Conservation (phyloP, 2,329 filamentous ascomycete genomes). For the Fusarium sp. region DNA sequence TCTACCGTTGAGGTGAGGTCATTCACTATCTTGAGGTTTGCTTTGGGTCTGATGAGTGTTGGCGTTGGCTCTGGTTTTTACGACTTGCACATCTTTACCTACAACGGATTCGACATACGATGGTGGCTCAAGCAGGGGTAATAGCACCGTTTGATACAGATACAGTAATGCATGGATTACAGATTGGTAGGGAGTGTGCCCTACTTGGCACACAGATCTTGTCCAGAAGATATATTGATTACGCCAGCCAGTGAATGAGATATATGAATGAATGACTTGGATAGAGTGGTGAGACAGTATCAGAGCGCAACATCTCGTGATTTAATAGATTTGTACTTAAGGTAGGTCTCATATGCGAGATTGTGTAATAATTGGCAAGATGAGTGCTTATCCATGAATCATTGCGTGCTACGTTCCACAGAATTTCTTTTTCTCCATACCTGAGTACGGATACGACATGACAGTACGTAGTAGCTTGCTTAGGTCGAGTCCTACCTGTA, state of each 20-base stretch:
- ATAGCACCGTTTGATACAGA: too few species aligned
- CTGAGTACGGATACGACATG: too few species aligned
- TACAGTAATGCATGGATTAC: constrained; percentile 16
- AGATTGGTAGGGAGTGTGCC: constrained; percentile 19
- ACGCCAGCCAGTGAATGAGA: background rate
- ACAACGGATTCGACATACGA: constrained; percentile 1
- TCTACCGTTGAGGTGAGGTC: constrained; percentile 16
- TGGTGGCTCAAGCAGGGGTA: constrained; percentile 2
- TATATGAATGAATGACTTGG: background rate
- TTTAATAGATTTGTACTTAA: background rate
- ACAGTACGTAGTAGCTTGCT: too few species aligned
- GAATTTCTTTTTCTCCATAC: background rate
- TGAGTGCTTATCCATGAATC: too few species aligned
- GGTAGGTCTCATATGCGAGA: too few species aligned
- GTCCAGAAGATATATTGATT: background rate
- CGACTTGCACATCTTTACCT: constrained; percentile 1
- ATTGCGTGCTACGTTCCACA: background rate
- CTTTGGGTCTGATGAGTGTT: background rate
- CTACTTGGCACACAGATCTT: constrained; percentile 23
- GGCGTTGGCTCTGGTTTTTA: constrained; percentile 4
- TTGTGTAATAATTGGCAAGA: too few species aligned
- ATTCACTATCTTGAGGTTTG: constrained; percentile 1
- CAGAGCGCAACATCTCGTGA: background rate
- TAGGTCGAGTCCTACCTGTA: background rate
- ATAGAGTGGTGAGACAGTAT: background rate